Evolutionary conservation across 2,329 filamentous ascomycete genomes (phyloP).

Genomic region (Onygena corvina): DNA sequence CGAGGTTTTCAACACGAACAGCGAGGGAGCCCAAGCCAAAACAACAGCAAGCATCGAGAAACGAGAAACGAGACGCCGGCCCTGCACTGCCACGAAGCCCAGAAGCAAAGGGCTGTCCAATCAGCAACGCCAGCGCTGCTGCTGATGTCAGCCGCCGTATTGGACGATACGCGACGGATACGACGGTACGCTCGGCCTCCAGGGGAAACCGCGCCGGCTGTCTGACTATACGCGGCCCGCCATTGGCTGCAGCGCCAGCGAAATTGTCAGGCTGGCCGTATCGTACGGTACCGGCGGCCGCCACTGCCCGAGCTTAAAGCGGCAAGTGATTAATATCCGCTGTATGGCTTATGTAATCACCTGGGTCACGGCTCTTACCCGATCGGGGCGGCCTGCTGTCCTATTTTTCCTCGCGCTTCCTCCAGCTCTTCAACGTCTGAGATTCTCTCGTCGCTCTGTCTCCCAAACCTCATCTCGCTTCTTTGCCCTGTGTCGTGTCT

Average conservation of each 20-base stretch:
- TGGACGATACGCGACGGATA: not conserved
- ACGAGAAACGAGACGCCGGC: not conserved
- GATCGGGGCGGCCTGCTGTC: constrained; percentile 4
- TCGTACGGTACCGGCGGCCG: not conserved
- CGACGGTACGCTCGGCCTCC: not conserved
- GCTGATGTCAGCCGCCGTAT: not conserved
- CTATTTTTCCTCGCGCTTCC: constrained; percentile 4
- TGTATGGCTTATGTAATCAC: not conserved
- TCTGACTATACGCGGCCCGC: not conserved
- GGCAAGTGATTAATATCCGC: constrained; percentile 5
- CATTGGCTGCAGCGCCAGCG: not conserved
- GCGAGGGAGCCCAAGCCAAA: not conserved
- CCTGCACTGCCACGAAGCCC: not conserved
- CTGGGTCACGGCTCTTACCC: not conserved
- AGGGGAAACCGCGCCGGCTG: not conserved
- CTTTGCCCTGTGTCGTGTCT: not conserved
- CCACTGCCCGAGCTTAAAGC: constrained; percentile 5
- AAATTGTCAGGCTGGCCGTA: not conserved
- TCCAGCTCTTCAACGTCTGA: not conserved
- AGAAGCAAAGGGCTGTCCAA: not conserved
- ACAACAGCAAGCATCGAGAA: not conserved
- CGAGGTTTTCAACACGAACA: constrained; percentile 3
- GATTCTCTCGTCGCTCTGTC: too few species aligned
- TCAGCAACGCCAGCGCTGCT: not conserved
- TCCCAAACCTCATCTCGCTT: not conserved